Conservation (phyloP, 192 early-diverging fungal genomes). For the Coemansia sp. region DNA sequence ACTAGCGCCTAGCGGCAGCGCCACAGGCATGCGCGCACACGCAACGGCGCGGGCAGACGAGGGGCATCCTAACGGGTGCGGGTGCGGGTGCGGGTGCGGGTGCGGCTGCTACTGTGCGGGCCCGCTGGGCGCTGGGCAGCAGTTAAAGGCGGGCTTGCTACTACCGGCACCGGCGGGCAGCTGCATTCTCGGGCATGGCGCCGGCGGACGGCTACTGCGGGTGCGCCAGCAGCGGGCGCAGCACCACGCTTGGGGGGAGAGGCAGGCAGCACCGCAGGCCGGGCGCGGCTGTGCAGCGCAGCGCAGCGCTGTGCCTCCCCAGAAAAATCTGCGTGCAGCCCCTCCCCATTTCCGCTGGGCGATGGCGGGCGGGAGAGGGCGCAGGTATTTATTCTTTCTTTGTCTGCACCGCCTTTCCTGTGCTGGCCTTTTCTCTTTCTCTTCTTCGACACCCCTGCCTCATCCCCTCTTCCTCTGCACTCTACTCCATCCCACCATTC, state of each 20-base stretch:
- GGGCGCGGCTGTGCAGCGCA: too few relatives aligned
- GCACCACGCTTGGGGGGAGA: not conserved
- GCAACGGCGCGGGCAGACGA: too few relatives aligned
- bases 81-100: not conserved
- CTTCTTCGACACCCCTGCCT: constrained; percentile 5
- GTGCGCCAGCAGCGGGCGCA: not conserved
- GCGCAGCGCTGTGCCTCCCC: not conserved
- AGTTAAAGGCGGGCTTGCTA: constrained; percentile 1
- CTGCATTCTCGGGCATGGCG: not conserved
- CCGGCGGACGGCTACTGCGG: not conserved
- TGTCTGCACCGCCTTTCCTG: constrained; percentile 37
- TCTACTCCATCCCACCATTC: constrained; percentile 19
- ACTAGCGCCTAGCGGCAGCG: too few relatives aligned
- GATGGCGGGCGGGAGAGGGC: too few relatives aligned
- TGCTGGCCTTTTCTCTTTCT: constrained; percentile 11
- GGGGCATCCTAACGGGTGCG: not conserved
- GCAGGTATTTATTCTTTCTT: constrained; percentile 24
- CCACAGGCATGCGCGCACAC: too few relatives aligned
- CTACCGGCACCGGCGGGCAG: not conserved
- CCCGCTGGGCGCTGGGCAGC: too few relatives aligned
- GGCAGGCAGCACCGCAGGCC: not conserved
- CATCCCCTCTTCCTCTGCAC: constrained; percentile 36
- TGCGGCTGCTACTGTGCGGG: not conserved
- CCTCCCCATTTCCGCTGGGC: too few relatives aligned
- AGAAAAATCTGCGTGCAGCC: constrained; percentile 3